Percentiles rank a stretch among this genome's conserved stretches.
These are phyloP conservation scores for Calcarisporium arbuscula DNA, from an alignment of 2,329 filamentous ascomycete species.

Conservation along the genomic window DNA sequence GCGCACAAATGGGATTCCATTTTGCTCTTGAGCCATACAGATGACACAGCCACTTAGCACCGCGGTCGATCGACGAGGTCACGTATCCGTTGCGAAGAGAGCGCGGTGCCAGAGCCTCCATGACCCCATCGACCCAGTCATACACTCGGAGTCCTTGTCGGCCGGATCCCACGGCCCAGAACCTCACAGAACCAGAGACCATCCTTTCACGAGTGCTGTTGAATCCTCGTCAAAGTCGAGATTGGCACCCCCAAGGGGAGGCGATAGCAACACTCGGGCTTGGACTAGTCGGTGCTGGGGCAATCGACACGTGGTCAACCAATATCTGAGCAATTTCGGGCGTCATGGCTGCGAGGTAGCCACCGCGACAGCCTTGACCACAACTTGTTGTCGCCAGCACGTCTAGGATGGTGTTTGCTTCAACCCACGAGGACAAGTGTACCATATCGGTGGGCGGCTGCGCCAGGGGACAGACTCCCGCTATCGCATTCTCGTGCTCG, in stretches of 20 bases:
- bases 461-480: not conserved
- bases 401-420: constrained; percentile 1
- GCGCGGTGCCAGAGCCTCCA: not conserved
- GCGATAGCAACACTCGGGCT: constrained; percentile 1
- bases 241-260: constrained; percentile 1
- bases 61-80: not conserved
- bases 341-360: not conserved
- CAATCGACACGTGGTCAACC: not conserved
- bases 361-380: not conserved
- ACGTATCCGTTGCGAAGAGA: constrained; percentile 1
- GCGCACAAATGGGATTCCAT: constrained; percentile 3
- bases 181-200: constrained; percentile 1
- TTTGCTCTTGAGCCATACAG: constrained; percentile 2
- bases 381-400: constrained; percentile 1
- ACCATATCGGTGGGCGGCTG: constrained; percentile 1
- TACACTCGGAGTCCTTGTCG: constrained; percentile 1
- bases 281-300: not conserved
- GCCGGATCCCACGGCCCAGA: constrained; percentile 1
- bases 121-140: constrained; percentile 1
- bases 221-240: constrained; percentile 1
- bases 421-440: not conserved
- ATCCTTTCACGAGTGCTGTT: not conserved
- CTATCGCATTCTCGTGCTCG: not conserved
- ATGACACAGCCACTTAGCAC: constrained; percentile 2
- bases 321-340: not conserved